Percentiles rank a stretch among this genome's conserved stretches.
Evolutionary conservation across 331 rosid genomes (phyloP).

Genomic region (Telfairia occidentalis): DNA sequence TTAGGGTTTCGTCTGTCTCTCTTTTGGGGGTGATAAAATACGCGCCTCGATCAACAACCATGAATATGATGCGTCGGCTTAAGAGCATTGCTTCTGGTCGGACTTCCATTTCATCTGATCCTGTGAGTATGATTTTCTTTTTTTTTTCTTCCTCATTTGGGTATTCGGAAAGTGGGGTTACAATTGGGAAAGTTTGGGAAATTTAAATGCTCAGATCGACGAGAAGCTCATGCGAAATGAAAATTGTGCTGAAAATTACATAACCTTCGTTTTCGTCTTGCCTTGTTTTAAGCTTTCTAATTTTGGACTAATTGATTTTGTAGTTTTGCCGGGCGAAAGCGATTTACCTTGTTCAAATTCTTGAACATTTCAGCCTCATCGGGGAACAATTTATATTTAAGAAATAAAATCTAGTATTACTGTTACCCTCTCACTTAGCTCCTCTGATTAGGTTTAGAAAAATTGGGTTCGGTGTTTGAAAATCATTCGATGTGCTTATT

Average conservation of each 20-base stretch:
- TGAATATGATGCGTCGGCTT: constrained; percentile 97
- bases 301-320: neutral
- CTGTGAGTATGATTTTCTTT: constrained; percentile 32
- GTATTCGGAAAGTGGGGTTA: neutral
- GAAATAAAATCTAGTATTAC: neutral
- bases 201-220: neutral
- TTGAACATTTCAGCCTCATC: too few relatives aligned
- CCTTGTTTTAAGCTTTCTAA: neutral
- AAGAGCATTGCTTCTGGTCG: constrained; percentile 98
- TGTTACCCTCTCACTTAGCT: neutral
- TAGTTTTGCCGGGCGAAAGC: neutral
- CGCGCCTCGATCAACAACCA: constrained; percentile 6
- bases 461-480: neutral
- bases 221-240: neutral
- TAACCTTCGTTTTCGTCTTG: neutral
- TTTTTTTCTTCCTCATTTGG: neutral
- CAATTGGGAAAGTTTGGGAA: neutral
- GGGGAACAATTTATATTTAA: too few relatives aligned
- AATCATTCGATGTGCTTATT: neutral
- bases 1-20: constrained; percentile 30
- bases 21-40: constrained; percentile 14
- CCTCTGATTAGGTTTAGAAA: neutral
- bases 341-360: too few relatives aligned
- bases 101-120: constrained; percentile 80
- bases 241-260: neutral